A percentile compares a stretch with the other conserved stretches of the same genome.
These are phyloP conservation scores for Tylopilus rubrobrunneus DNA, from an alignment of 768 basidiomycete species.

Conservation along the genomic window DNA sequence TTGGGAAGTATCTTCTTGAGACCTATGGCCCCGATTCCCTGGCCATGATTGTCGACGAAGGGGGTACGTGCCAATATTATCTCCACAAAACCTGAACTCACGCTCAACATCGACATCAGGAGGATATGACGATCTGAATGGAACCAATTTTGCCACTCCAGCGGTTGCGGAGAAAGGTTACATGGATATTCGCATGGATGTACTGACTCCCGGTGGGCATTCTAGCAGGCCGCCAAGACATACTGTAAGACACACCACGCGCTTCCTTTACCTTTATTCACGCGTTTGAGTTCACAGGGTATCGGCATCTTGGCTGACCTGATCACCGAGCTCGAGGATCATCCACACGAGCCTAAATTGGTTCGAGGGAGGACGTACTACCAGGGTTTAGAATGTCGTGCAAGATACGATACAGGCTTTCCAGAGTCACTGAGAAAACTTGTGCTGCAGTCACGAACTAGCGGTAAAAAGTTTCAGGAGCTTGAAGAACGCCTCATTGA, in stretches of 20 bases:
- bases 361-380: constrained; percentile 25
- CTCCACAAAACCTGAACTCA: neutral
- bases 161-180: constrained; percentile 42
- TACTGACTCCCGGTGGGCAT: constrained; percentile 49
- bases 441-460: constrained; percentile 19
- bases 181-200: constrained; percentile 39
- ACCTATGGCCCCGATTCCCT: constrained; percentile 49
- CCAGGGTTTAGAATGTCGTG: constrained; percentile 37
- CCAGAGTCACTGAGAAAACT: constrained; percentile 21
- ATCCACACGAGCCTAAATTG: constrained; percentile 37
- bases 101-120: constrained; percentile 15
- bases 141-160: constrained; percentile 30
- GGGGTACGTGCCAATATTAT: constrained; percentile 30
- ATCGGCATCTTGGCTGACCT: constrained; percentile 51
- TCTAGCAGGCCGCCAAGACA: constrained; percentile 51
- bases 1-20: constrained; percentile 39
- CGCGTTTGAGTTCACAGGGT: constrained; percentile 19
- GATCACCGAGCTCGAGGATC: constrained; percentile 43
- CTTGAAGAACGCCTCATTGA: constrained; percentile 16
- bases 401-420: constrained; percentile 37
- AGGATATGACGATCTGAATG: constrained; percentile 26
- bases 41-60: constrained; percentile 58
- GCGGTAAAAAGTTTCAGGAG: constrained; percentile 16
- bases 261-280: neutral
- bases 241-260: constrained; percentile 34